These are phyloP conservation scores for Bryoerythrophyllum caledonicum DNA, from an alignment of 225 moss, liverwort and hornwort genomes.

Conservation along the genomic window DNA sequence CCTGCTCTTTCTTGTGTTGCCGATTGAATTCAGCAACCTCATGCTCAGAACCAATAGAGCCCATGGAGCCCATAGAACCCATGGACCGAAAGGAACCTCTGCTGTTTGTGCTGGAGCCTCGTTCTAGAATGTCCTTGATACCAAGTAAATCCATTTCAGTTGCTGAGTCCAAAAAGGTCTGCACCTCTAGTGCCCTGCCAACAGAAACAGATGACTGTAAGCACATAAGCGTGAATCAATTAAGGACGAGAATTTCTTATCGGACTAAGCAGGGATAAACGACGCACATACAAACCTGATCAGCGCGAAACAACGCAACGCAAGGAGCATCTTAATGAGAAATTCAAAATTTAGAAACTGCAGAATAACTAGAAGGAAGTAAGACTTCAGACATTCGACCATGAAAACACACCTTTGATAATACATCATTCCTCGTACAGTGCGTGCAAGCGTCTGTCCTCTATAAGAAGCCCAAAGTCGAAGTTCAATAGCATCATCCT, in stretches of 20 bases:
- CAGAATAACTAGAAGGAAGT: neutral
- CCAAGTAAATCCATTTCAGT: conserved; percentile 57
- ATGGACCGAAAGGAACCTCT: conserved; percentile 42
- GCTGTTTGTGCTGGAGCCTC: conserved; percentile 60
- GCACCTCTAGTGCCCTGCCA: conserved; percentile 75
- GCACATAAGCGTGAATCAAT: conserved; percentile 10
- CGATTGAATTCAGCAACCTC: conserved; percentile 46
- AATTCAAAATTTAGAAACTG: conserved; percentile 6
- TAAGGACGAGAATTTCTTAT: conserved; percentile 12
- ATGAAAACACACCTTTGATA: conserved; percentile 68
- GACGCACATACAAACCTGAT: conserved; percentile 11
- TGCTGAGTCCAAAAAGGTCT: conserved; percentile 75
- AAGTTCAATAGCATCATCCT: conserved; percentile 67
- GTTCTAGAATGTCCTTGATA: conserved; percentile 54
- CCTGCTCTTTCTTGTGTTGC: conserved; percentile 38
- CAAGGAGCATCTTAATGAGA: neutral
- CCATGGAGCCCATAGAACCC: conserved; percentile 47
- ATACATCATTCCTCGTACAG: conserved; percentile 98
- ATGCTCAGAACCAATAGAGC: conserved; percentile 45
- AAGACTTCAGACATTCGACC: conserved; percentile 3
- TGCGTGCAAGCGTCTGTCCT: conserved; percentile 87
- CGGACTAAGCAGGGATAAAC: neutral
- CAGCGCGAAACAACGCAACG: neutral
- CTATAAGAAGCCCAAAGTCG: conserved; percentile 93
- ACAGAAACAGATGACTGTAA: conserved; percentile 24